Evolutionary conservation across 495 filamentous ascomycete genomes (phyloP), one percentile per base, ranked within the genome.

Genomic region (Umbilicaria muhlenbergii): DNA sequence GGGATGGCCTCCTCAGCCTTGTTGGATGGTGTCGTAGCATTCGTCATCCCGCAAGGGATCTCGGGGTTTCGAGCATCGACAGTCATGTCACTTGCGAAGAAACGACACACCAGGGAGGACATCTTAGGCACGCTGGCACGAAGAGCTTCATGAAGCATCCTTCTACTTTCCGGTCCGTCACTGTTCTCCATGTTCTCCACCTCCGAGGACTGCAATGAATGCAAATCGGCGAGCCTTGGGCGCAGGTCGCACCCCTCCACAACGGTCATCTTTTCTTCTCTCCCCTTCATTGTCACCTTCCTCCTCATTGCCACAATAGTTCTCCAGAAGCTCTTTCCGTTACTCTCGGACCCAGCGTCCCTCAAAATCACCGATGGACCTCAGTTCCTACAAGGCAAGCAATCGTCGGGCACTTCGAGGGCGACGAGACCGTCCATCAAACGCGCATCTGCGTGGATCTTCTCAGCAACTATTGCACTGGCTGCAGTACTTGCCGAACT

Each of bases 401-500:
- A 53, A 50, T 18, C 52, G 53, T 13, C 46, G 48, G n/a, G 47
- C 35, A 14, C 48, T 47, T 28, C 24, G 33, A 36, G 37, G 21
- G 34, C 31, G 19, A 32, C 42, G 33, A 45, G 49, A 39, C 44
- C 49, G 15, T 46, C 32, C 5, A 44, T 49, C 33, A 62, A 71
- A 40, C 59, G 70, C 35, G 47, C 80, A 19, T 77, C 78, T 12
- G 74, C 71, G 5, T 53, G 68, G 18, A 75, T 78, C 18, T 88
- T 88, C 53, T 74, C 79, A 17, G 70, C 70, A 0, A 87, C 80
- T 1, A 67, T 88, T 35, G 84, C 76, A 16, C 69, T 87, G 31
- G 74, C 82, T 1, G 68, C 76, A 13, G 81, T 87, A 12, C 65
- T 91, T 12, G 81, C 72, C 12, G 80, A 85, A 58, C 55, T 88